Conservation (phyloP, 805 yeast species). For the Priceomyces melissophilus region DNA sequence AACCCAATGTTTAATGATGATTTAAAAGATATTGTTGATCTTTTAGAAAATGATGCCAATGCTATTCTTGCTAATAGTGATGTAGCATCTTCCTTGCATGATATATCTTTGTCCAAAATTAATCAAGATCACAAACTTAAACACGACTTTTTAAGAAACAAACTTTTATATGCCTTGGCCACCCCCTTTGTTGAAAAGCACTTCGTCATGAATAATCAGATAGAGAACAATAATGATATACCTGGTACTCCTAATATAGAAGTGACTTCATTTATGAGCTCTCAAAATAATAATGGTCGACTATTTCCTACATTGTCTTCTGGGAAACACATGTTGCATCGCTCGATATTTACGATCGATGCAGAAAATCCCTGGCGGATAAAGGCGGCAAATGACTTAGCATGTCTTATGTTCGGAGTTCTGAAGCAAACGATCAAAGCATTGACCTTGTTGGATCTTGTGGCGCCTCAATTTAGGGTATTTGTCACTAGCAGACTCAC, state of each 20-base stretch:
- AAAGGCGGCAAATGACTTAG: conserved; percentile 84
- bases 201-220: conserved; percentile 12
- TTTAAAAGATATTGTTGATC: conserved; percentile 45
- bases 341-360: conserved; percentile 81
- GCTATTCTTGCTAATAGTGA: conserved; percentile 28
- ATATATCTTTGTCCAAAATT: conserved; percentile 48
- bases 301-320: conserved; percentile 65
- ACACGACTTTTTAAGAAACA: conserved; percentile 40
- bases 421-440: conserved; percentile 60
- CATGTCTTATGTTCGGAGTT: conserved; percentile 82
- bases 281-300: conserved; percentile 25
- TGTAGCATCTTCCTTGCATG: conserved; percentile 54
- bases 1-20: conserved; percentile 34
- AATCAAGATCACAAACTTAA: conserved; percentile 26
- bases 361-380: conserved; percentile 73
- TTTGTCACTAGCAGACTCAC: conserved; percentile 59
- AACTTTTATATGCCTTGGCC: conserved; percentile 59
- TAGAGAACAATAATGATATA: conserved; percentile 25
- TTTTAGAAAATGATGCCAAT: conserved; percentile 40
- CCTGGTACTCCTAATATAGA: conserved; percentile 30
- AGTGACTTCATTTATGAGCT: conserved; percentile 8
- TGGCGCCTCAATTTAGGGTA: conserved; percentile 71
- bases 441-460: conserved; percentile 67
- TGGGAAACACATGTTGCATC: conserved; percentile 69
- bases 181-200: conserved; percentile 57